phyloP scores from a whole-genome alignment of 495 filamentous ascomycete genomes.

The Wilcoxina mikolae region DNA sequence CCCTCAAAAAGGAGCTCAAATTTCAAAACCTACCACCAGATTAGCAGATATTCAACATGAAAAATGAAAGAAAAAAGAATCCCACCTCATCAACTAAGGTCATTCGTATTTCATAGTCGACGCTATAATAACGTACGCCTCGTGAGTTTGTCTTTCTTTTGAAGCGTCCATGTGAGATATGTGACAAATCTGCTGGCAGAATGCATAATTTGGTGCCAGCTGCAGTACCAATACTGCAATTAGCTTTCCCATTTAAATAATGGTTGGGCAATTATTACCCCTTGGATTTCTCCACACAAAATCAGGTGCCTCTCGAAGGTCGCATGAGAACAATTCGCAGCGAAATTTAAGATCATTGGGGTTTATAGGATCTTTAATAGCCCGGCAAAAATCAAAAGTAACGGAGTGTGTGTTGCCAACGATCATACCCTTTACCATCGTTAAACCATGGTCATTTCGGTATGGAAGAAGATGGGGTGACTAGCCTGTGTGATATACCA shows the following conservation, averaged over 20 bases:
- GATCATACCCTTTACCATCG: too few relatives aligned
- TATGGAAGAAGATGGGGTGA: too few relatives aligned
- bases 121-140: neutral
- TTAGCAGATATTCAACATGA: neutral
- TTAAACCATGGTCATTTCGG: too few relatives aligned
- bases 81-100: neutral
- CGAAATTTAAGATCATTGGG: neutral
- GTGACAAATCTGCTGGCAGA: neutral
- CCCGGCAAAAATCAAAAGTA: too few relatives aligned
- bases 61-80: too few relatives aligned
- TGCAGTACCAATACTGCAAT: neutral
- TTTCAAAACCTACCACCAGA: neutral
- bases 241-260: neutral
- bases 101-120: neutral
- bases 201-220: neutral
- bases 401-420: too few relatives aligned
- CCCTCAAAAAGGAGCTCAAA: neutral
- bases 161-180: neutral
- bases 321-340: neutral
- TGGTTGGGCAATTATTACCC: neutral
- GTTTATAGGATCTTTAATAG: too few relatives aligned
- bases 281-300: conserved; percentile 1
- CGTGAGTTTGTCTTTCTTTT: neutral
- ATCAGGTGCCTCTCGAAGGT: neutral
- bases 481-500: too few relatives aligned